phyloP scores from a whole-genome alignment of 2,329 filamentous ascomycete genomes.

The Fusarium sp. region DNA sequence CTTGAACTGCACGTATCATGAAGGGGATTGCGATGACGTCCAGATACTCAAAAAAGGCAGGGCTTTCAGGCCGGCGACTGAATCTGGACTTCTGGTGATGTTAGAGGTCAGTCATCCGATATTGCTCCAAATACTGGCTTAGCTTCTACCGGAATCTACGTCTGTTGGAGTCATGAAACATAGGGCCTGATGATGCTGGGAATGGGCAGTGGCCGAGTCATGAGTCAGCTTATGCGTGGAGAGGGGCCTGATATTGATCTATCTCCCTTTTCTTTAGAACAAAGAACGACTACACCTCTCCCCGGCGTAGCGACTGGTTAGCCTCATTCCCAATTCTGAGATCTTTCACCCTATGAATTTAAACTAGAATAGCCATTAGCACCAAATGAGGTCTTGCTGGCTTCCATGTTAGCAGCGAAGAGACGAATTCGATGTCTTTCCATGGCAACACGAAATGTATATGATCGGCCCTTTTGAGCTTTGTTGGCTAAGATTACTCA shows the following conservation, averaged over 20 bases:
- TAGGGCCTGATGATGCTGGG: neutral
- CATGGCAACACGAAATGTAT: too few species aligned
- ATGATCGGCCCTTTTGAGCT: too few species aligned
- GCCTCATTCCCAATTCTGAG: too few species aligned
- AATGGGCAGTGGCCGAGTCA: neutral
- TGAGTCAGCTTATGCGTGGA: neutral
- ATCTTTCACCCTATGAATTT: too few species aligned
- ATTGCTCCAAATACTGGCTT: rapidly evolving
- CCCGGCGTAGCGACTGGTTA: too few species aligned
- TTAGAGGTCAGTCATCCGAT: neutral
- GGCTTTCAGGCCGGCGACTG: neutral
- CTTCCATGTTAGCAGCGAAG: too few species aligned
- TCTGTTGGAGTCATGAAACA: neutral
- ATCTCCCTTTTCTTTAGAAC: neutral
- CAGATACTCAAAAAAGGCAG: neutral
- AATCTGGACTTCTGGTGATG: neutral
- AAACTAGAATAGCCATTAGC: too few species aligned
- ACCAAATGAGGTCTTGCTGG: too few species aligned
- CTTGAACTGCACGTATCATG: rapidly evolving
- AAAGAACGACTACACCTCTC: too few species aligned
- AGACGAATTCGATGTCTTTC: too few species aligned
- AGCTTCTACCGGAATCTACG: rapidly evolving
- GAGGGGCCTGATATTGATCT: rapidly evolving
- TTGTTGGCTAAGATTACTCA: too few species aligned
- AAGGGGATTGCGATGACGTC: neutral